These are phyloP conservation scores for Primulina huaijiensis DNA, from an alignment of 257 asterid genomes.

Conservation along the genomic window DNA sequence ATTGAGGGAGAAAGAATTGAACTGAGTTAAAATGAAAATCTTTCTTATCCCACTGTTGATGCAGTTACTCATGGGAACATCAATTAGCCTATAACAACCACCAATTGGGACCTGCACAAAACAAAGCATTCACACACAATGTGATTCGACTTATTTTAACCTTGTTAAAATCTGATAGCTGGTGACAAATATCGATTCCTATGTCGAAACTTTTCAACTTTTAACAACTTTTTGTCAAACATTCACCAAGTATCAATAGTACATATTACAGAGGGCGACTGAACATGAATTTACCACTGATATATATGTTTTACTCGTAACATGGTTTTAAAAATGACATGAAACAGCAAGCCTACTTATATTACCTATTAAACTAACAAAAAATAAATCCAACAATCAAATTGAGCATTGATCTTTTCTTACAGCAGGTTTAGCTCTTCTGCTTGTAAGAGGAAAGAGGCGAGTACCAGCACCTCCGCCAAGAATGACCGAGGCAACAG, in stretches of 20 bases:
- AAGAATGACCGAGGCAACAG: slow-evolving; percentile 75
- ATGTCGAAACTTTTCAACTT: too few species aligned
- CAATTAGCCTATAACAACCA: slow-evolving; percentile 91
- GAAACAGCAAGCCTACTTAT: not conserved
- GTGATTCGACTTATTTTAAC: not conserved
- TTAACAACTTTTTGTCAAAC: not conserved
- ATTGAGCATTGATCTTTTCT: slow-evolving; percentile 27
- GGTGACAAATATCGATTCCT: too few species aligned
- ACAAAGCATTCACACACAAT: not conserved
- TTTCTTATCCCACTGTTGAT: slow-evolving; percentile 89
- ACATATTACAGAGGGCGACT: too few species aligned
- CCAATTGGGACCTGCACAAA: slow-evolving; percentile 81
- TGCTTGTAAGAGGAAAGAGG: slow-evolving; percentile 90
- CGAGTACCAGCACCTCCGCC: slow-evolving; percentile 99
- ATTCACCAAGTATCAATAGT: not conserved
- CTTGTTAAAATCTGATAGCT: too few species aligned
- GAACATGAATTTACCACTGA: not conserved
- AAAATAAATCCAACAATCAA: not conserved
- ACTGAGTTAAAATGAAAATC: slow-evolving; percentile 90
- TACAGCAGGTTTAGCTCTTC: slow-evolving; percentile 95
- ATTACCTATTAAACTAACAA: not conserved
- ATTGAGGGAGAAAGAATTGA: slow-evolving; percentile 89
- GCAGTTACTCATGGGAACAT: slow-evolving; percentile 97
- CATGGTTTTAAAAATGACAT: slow-evolving; percentile 6
- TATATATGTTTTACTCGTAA: not conserved